These are phyloP conservation scores for Acidomyces sp. DNA, from an alignment of 495 filamentous ascomycete genomes.

Conservation along the genomic window DNA sequence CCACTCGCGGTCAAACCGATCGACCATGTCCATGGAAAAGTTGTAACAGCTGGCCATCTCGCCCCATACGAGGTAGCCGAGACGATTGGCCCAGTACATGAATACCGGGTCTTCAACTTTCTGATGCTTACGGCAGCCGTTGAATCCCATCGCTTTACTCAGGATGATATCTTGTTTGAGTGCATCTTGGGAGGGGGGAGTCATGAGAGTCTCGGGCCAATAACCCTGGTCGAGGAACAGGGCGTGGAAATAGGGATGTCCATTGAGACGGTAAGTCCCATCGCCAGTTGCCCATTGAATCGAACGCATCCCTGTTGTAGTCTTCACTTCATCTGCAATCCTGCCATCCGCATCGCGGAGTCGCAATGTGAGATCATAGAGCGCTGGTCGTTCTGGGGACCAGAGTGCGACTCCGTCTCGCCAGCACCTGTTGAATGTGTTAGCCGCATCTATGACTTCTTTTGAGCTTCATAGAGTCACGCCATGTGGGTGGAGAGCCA, in stretches of 20 bases:
- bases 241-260: conserved; percentile 20
- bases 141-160: conserved; percentile 21
- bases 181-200: conserved; percentile 15
- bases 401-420: conserved; percentile 16
- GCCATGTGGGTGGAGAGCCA: too few species aligned
- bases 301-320: conserved; percentile 22
- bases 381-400: conserved; percentile 21
- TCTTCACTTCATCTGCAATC: conserved; percentile 19
- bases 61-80: conserved; percentile 27
- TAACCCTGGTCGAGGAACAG: conserved; percentile 24
- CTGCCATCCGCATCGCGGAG: conserved; percentile 10
- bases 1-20: conserved; percentile 45
- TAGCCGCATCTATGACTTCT: too few species aligned
- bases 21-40: conserved; percentile 38
- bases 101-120: conserved; percentile 28
- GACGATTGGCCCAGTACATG: conserved; percentile 26
- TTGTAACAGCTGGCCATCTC: conserved; percentile 30
- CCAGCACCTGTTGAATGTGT: too few species aligned
- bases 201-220: conserved; percentile 22
- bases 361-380: conserved; percentile 20
- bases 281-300: conserved; percentile 18
- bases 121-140: conserved; percentile 24
- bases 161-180: conserved; percentile 20
- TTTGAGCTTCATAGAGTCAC: too few species aligned
- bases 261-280: conserved; percentile 18